Percentiles rank a stretch among this genome's conserved stretches.
Conservation (phyloP, 768 basidiomycete genomes). For the Rhodotorula graminis region DNA sequence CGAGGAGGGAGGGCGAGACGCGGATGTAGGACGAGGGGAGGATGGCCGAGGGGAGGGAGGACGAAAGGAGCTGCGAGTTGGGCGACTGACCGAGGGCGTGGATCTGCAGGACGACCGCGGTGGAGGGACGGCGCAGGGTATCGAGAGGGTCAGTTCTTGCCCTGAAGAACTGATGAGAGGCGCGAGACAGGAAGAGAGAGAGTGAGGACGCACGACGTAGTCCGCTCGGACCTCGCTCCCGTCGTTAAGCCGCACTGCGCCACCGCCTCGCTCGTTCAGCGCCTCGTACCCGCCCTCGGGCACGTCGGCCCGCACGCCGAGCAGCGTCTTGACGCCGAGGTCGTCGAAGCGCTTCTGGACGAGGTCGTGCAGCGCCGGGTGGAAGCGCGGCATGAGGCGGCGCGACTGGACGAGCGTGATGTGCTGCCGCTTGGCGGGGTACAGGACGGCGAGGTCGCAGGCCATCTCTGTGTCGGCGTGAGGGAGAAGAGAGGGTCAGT, state of each 20-base stretch:
- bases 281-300: slow-evolving; percentile 47
- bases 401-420: slow-evolving; percentile 64
- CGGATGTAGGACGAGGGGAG: slow-evolving; percentile 50
- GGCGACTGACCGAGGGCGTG: slow-evolving; percentile 62
- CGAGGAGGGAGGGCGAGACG: slow-evolving; percentile 57
- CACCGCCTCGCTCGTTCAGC: slow-evolving; percentile 23
- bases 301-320: slow-evolving; percentile 50
- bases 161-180: too few relatives aligned
- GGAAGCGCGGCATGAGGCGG: slow-evolving; percentile 57
- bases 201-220: slow-evolving; percentile 52
- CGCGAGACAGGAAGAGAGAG: too few relatives aligned
- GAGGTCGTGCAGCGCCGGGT: slow-evolving; percentile 54
- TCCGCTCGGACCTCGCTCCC: slow-evolving; percentile 57
- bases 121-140: neutral
- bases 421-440: slow-evolving; percentile 51
- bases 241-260: slow-evolving; percentile 52
- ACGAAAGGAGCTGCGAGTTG: slow-evolving; percentile 54
- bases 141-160: neutral
- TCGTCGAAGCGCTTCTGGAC: slow-evolving; percentile 51
- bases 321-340: slow-evolving; percentile 54
- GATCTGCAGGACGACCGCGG: neutral
- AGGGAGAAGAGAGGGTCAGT: neutral
- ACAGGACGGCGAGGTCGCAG: slow-evolving; percentile 58
- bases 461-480: slow-evolving; percentile 54
- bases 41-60: slow-evolving; percentile 43